Percentiles rank a stretch among this genome's conserved stretches.
Evolutionary conservation across 225 moss, liverwort and hornwort genomes (phyloP).

Genomic region (Asterella californica): DNA sequence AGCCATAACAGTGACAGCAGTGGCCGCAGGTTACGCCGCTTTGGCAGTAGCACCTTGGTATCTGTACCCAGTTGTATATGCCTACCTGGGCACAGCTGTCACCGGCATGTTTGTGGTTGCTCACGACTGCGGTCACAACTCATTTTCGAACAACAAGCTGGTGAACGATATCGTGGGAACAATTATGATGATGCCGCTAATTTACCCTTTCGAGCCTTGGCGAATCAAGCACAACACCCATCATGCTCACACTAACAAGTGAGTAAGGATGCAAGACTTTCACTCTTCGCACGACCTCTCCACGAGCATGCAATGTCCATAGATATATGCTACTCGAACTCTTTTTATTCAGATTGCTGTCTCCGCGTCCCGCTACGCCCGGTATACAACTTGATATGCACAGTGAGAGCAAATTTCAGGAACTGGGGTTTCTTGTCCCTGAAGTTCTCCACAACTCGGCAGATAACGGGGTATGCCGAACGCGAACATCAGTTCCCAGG

Average conservation of each 20-base stretch:
- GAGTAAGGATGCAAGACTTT: constrained; percentile 13
- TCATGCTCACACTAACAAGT: constrained; percentile 95
- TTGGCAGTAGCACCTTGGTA: constrained; percentile 74
- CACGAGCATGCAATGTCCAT: too few species aligned
- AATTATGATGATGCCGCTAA: constrained; percentile 65
- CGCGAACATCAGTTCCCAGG: not conserved
- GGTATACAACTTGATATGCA: not conserved
- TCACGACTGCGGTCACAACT: constrained; percentile 82
- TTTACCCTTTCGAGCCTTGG: constrained; percentile 92
- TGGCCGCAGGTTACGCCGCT: constrained; percentile 69
- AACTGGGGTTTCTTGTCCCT: not conserved
- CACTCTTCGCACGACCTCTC: not conserved
- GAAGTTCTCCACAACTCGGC: too few species aligned
- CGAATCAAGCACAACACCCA: constrained; percentile 95
- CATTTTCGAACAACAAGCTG: constrained; percentile 67
- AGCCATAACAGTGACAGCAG: constrained; percentile 53
- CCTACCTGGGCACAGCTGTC: constrained; percentile 80
- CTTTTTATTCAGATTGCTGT: too few species aligned
- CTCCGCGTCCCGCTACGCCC: too few species aligned
- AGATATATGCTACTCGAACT: too few species aligned
- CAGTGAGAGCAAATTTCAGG: not conserved
- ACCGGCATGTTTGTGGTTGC: constrained; percentile 86
- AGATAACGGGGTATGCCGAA: too few species aligned
- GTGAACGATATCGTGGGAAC: constrained; percentile 87
- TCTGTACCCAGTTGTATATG: constrained; percentile 66